Base-by-base conservation (phyloP, 176 grass and related monocot genomes). In the Dendrocalamus sinicus region DNA sequence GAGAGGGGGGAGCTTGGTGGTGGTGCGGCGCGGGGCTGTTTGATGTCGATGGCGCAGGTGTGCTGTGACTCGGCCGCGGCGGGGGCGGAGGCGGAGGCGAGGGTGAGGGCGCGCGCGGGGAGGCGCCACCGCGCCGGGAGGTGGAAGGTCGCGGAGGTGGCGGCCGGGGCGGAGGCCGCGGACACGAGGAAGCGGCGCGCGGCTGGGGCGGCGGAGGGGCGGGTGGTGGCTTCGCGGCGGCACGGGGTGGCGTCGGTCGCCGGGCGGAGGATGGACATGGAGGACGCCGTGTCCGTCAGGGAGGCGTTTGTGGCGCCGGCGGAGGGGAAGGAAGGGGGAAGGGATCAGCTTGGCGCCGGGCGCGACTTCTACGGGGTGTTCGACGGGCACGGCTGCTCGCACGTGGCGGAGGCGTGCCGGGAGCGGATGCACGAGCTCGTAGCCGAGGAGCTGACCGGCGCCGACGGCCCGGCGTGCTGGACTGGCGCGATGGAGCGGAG, bases 371-470 rank as follows among this genome's bases (percentile, higher is more conserved):
- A 91, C 17, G 86, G 71, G 0, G 64, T 91, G 28, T 88, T 83
- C 80, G 89, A 90, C 75, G 89, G 89, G 1, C 89, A 90, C 60
- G 89, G 89, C 40, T 86, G 75, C 82, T 92, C 64, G 26, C 87
- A 98, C 90, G 93, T 98, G 12, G 96, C 96, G 1, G 70, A 79
- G 15, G 82, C 93, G 32, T 98, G 96, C 74, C 80, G 80, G 28
- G 88, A 91, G 39, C 88, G 90, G 62, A 98, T 98, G 96, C 90
- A 98, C 78, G 84, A 88, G 59, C 46, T 96, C 41, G 83, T 98
- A 14, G 86, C 86, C 6, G 86, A 91, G 30, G 96, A 98, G 75
- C 64, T 93, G 4, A 45, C 9, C 59, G 11, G 12, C 54, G 5
- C 55, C 6, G 39, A 26, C 35, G 35, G 13, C 8, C 75, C 20